Base-by-base conservation (phyloP, 768 basidiomycete genomes). In the Calocybe indica region DNA sequence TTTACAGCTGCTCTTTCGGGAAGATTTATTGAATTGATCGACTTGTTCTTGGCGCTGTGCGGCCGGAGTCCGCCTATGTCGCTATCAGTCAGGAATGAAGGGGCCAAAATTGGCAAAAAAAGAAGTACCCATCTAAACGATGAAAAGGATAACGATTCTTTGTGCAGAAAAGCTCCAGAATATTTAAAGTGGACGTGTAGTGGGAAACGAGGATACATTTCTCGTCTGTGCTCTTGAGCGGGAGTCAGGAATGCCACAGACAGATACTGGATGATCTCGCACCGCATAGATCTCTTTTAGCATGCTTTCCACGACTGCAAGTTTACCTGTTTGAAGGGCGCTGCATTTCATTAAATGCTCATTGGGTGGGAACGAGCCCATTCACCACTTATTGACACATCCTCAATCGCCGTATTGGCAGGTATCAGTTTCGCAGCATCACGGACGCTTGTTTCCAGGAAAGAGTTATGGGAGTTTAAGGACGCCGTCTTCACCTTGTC, bases 121-220 rank as follows among this genome's bases (percentile, higher is more conserved):
- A 42, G 31, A 49, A 70, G 51, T 48, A 89, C 85, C 96, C 95
- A 59, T 99, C 95, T 32, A 97, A 74, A 2, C 96, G 82, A 52
- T 85, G 79, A 59, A 79, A 90, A 0, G 84, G 83, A 62, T 92
- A 97, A 7, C 72, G 68, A 55, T 75, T 80, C 52, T 76, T 80
- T 62, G 82, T 79, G 68, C 93, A 95, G 55, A 83, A 88, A 3
- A 80, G 80, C 68, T 97, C 92, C 30, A 99, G 71, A 47, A 99
- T 80, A 58, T 97, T 89, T 45, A 99, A 80, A 1, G 94, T 96
- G 5, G 88, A 85, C 0, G 94, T 98, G 58, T 88, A 99, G 61
- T 98, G 94, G n/a, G 93, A 97, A 32, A 95, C 90, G 37, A 99
- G 67, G 32, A 97, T 87, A 56, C 92, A 88, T 77, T 99, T 99